These are phyloP conservation scores for Gracilaria gracilis DNA, from an alignment of 23 red algal species.

Conservation along the genomic window DNA sequence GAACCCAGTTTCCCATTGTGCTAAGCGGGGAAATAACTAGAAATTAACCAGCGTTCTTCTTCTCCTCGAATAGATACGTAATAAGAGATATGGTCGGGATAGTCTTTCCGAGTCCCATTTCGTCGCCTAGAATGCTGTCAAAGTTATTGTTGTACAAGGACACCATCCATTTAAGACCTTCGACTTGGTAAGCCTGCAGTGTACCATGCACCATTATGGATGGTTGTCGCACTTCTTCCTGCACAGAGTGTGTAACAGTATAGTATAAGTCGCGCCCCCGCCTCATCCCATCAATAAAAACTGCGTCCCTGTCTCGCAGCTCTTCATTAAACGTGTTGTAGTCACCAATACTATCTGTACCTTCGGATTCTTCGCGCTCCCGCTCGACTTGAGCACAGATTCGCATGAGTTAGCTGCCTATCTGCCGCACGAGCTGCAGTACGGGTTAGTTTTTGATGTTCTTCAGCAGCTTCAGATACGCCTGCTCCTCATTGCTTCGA, in stretches of 20 bases:
- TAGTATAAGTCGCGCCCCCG: constrained; percentile 82
- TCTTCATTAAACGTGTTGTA: constrained; percentile 58
- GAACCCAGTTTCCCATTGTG: constrained; percentile 95
- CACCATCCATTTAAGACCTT: constrained; percentile 94
- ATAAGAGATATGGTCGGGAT: constrained; percentile 94
- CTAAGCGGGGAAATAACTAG: constrained; percentile 92
- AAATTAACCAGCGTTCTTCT: constrained; percentile 83
- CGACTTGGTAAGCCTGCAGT: constrained; percentile 92
- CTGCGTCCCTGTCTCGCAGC: constrained; percentile 19
- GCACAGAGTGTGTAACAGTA: constrained; percentile 82
- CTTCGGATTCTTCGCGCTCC: constrained; percentile 21
- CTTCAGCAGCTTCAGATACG: constrained; percentile 84
- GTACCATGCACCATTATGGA: constrained; percentile 86
- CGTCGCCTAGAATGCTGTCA: constrained; percentile 94
- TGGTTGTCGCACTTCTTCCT: constrained; percentile 85
- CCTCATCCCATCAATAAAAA: constrained; percentile 57
- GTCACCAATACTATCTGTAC: background rate
- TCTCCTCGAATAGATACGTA: constrained; percentile 83
- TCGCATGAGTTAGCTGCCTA: constrained; percentile 86
- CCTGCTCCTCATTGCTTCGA: constrained; percentile 90
- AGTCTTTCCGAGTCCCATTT: constrained; percentile 99
- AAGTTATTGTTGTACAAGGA: constrained; percentile 97
- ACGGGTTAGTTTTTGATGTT: constrained; percentile 95
- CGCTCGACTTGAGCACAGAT: constrained; percentile 85
- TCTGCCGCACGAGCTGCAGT: constrained; percentile 85